phyloP scores from a whole-genome alignment of 768 basidiomycete genomes.

The Trametes cubensis region DNA sequence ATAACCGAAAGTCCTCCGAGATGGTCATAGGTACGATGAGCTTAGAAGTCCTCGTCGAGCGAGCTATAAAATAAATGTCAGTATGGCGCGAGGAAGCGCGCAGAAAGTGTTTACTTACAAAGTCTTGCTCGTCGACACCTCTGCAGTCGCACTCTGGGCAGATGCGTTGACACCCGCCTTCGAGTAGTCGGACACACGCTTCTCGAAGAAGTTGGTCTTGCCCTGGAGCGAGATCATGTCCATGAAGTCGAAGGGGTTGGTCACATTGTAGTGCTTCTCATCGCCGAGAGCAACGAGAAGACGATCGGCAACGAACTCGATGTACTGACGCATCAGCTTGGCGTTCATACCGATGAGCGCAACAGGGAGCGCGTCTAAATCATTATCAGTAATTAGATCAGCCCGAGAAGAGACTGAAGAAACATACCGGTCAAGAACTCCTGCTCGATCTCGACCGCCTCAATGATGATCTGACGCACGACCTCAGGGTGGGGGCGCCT shows the following conservation, averaged over 20 bases:
- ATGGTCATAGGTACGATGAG: not conserved
- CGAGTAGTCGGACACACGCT: conserved; percentile 85
- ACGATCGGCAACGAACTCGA: conserved; percentile 91
- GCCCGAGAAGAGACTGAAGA: not conserved
- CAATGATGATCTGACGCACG: conserved; percentile 69
- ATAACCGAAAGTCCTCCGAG: conserved; percentile 4
- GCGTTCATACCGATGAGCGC: conserved; percentile 92
- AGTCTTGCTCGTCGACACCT: conserved; percentile 32
- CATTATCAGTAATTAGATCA: not conserved
- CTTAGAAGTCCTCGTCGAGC: conserved; percentile 47
- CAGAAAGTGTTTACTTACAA: conserved; percentile 38
- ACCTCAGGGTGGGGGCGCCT: conserved; percentile 82
- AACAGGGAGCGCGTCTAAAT: conserved; percentile 79
- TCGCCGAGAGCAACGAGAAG: conserved; percentile 85
- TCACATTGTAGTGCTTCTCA: conserved; percentile 70
- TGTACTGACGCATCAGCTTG: conserved; percentile 86
- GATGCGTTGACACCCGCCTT: conserved; percentile 61
- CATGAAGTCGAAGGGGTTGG: conserved; percentile 94
- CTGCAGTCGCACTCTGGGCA: conserved; percentile 22
- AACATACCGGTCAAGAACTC: conserved; percentile 78
- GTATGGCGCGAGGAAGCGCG: not conserved
- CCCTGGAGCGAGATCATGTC: conserved; percentile 94
- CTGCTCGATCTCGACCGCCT: conserved; percentile 87
- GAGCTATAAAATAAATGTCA: conserved; percentile 32
- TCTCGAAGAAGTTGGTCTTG: conserved; percentile 98